Evolutionary conservation across 73 alveolate species (phyloP).

Genomic region (Vitrella brassicaformis): DNA sequence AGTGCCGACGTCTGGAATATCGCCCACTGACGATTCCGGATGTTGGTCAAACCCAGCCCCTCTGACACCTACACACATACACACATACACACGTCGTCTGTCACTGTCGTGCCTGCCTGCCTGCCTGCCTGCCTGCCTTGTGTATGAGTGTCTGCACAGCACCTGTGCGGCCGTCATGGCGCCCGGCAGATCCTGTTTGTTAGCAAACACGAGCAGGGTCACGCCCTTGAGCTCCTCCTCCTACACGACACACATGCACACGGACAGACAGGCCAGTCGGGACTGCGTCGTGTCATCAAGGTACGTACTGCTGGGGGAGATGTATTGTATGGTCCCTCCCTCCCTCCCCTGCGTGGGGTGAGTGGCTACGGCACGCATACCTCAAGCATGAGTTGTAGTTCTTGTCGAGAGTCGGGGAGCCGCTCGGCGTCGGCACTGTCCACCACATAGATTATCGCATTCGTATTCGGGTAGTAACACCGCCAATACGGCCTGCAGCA

Average conservation of each 20-base stretch:
- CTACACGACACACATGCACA: slow-evolving; percentile 62
- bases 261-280: too few relatives aligned
- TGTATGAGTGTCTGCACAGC: background rate
- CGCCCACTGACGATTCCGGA: slow-evolving; percentile 67
- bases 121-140: background rate
- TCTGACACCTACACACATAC: slow-evolving; percentile 12
- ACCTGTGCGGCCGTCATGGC: slow-evolving; percentile 28
- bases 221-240: slow-evolving; percentile 68
- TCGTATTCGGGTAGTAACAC: slow-evolving; percentile 73
- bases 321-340: too few relatives aligned
- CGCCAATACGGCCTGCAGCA: slow-evolving; percentile 51
- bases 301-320: too few relatives aligned
- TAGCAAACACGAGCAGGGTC: slow-evolving; percentile 52
- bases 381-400: slow-evolving; percentile 66
- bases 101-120: too few relatives aligned
- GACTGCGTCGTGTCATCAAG: too few relatives aligned
- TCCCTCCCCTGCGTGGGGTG: too few relatives aligned
- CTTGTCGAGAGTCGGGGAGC: slow-evolving; percentile 72
- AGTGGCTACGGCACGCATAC: too few relatives aligned
- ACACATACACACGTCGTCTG: background rate
- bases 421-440: slow-evolving; percentile 86
- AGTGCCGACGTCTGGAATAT: slow-evolving; percentile 11
- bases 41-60: slow-evolving; percentile 45
- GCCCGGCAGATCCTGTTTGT: slow-evolving; percentile 42
- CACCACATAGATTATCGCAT: slow-evolving; percentile 75